Base-by-base conservation (phyloP, 495 filamentous ascomycete species). In the Neurospora tetraspora region DNA sequence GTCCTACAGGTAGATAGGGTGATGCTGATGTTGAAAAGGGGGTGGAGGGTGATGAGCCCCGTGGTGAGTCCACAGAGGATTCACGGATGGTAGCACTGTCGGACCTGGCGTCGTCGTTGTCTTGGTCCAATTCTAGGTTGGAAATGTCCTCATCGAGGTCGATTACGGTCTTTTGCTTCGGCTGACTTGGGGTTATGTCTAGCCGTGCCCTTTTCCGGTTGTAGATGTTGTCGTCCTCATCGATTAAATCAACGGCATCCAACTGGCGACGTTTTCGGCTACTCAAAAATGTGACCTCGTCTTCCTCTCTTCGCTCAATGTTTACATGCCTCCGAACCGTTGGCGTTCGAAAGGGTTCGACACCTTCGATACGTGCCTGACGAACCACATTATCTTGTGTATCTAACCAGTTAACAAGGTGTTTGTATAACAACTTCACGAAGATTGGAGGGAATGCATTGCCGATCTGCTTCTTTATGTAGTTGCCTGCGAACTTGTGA, bases 361-460 rank as follows among this genome's bases (percentile, higher is more conserved):
- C n/a, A n/a, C n/a, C n/a, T n/a, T n/a, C n/a, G n/a, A n/a, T n/a
- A n/a, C n/a, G n/a, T n/a, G n/a, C n/a, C n/a, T 45, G 14, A 18
- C 53, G 38, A 70, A 72, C 39, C 37, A 80, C 73, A 7, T 69
- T 82, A 76, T 96, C 93, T 0, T 85, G 85, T 39, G 83, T 78
- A 69, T 89, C 83, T 34, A 96, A 75, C 53, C 87, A 86, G 38
- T 79, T 82, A 31, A 82, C 81, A 3, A 94, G 82, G 71, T 90
- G 86, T 36, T 80, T 73, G 75, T 90, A 91, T 0, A 96, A 71
- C 0, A 85, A 83, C 47, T 85, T 81, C 0, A 90, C 91, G 0
- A 93, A 80, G 7, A 80, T 73, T 0, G 94, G 90, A 0, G 94
- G 92, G 8, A 96, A 93, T 0, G 94, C 93, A 78, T 98, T 98